These are phyloP conservation scores for Theobroma grandiflorum DNA, from an alignment of 441 rosid species.

Conservation along the genomic window DNA sequence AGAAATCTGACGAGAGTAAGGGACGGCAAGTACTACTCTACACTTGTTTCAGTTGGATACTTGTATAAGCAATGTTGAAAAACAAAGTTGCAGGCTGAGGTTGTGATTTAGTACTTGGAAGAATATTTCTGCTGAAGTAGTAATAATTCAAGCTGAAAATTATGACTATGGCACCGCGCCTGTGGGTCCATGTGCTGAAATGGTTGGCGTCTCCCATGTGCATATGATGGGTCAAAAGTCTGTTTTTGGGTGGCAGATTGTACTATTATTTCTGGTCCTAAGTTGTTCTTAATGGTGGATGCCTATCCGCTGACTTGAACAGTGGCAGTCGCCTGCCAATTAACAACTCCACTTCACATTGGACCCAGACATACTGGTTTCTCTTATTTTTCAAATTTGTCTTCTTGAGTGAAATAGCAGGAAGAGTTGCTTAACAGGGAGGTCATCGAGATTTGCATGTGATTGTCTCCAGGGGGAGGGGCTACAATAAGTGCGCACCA, in stretches of 20 bases:
- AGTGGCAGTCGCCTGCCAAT: neutral
- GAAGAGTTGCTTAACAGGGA: neutral
- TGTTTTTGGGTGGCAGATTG: neutral
- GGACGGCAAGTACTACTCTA: neutral
- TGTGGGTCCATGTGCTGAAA: neutral
- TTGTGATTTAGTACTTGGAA: neutral
- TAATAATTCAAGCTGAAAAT: conserved; percentile 15
- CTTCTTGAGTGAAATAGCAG: neutral
- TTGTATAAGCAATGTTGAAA: neutral
- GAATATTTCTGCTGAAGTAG: neutral
- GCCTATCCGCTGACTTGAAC: neutral
- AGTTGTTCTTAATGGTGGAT: neutral
- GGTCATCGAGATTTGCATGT: neutral
- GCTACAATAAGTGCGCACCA: neutral
- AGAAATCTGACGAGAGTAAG: neutral
- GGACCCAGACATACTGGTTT: neutral
- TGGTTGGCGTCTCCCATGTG: neutral
- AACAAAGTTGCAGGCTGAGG: neutral
- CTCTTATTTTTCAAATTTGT: too few species aligned
- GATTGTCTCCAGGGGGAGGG: neutral
- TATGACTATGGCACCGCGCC: neutral
- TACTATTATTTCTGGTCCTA: conserved; percentile 3
- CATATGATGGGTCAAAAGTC: neutral
- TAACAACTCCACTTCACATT: neutral
- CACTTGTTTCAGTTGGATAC: neutral